Evolutionary conservation across 192 early-diverging fungal genomes (phyloP).

Genomic region (Gonapodya prolifera): DNA sequence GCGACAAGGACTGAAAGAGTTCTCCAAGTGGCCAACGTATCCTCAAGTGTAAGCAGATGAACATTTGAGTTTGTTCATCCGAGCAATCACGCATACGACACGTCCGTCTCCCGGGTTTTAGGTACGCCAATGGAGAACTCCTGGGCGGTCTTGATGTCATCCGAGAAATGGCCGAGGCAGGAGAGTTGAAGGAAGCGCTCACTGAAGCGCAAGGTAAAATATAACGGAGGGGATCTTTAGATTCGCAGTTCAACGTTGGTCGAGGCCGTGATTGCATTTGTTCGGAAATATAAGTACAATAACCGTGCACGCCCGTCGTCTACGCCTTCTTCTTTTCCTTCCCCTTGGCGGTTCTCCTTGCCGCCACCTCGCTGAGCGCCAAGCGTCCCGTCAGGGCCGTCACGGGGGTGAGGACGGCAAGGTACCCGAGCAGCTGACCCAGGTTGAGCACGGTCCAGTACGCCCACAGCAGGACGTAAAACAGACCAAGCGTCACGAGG

Average conservation of each 20-base stretch:
- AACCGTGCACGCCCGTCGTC: too few relatives aligned
- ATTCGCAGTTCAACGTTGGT: too few relatives aligned
- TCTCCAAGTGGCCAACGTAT: conserved; percentile 38
- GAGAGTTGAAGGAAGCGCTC: conserved; percentile 16
- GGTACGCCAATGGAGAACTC: conserved; percentile 80
- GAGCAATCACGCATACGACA: neutral
- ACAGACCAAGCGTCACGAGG: neutral
- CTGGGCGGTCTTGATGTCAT: conserved; percentile 92
- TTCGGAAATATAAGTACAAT: too few relatives aligned
- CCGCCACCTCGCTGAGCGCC: neutral
- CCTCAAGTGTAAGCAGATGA: conserved; percentile 20
- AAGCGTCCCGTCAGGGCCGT: neutral
- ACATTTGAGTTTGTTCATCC: conserved; percentile 1
- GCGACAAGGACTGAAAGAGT: conserved; percentile 34
- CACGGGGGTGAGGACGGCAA: neutral
- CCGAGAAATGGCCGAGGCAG: conserved; percentile 64
- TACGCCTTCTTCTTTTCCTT: neutral
- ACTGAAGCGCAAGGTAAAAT: conserved; percentile 1
- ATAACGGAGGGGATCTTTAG: too few relatives aligned
- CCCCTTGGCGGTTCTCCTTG: neutral
- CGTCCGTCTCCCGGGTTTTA: conserved; percentile 22
- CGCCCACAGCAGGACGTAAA: neutral
- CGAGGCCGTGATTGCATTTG: too few relatives aligned
- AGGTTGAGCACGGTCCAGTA: conserved; percentile 5
- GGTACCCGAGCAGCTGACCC: neutral